Evolutionary conservation across 495 filamentous ascomycete species (phyloP).

Genomic region (Penicillium cinerascens): DNA sequence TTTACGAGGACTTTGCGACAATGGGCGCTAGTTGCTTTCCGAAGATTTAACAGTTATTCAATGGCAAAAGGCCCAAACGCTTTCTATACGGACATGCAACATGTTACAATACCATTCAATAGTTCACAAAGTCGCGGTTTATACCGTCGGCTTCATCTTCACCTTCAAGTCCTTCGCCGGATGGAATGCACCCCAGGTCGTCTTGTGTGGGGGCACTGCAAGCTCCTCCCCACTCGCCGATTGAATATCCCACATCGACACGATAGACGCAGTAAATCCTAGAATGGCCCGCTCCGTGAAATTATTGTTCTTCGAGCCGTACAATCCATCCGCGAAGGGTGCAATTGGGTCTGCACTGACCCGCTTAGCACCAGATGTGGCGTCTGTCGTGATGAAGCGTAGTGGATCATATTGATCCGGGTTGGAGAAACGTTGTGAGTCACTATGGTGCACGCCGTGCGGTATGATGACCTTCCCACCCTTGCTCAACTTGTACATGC

Average conservation of each 20-base stretch:
- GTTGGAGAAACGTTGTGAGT: conserved; percentile 46
- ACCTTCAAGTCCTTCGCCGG: conserved; percentile 38
- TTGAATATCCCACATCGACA: conserved; percentile 52
- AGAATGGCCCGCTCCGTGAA: conserved; percentile 52
- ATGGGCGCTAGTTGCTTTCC: not conserved
- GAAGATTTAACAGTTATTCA: not conserved
- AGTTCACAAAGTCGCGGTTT: conserved; percentile 1
- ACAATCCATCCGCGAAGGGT: conserved; percentile 45
- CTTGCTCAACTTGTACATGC: conserved; percentile 44
- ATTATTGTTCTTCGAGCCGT: conserved; percentile 44
- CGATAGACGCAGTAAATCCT: conserved; percentile 43
- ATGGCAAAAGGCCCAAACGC: not conserved
- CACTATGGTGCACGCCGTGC: conserved; percentile 47
- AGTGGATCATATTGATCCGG: conserved; percentile 51
- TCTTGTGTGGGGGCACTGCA: conserved; percentile 29
- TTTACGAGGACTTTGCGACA: not conserved
- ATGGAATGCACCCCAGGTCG: conserved; percentile 35
- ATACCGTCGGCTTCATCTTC: conserved; percentile 30
- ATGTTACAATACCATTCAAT: not conserved
- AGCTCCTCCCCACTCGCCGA: conserved; percentile 29
- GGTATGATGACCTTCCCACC: conserved; percentile 48
- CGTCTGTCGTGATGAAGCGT: conserved; percentile 45
- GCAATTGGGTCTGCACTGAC: conserved; percentile 29
- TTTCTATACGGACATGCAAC: conserved; percentile 3
- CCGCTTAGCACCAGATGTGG: conserved; percentile 27